phyloP scores from a whole-genome alignment of 345 rosid genomes.

The Hypericum perforatum region DNA sequence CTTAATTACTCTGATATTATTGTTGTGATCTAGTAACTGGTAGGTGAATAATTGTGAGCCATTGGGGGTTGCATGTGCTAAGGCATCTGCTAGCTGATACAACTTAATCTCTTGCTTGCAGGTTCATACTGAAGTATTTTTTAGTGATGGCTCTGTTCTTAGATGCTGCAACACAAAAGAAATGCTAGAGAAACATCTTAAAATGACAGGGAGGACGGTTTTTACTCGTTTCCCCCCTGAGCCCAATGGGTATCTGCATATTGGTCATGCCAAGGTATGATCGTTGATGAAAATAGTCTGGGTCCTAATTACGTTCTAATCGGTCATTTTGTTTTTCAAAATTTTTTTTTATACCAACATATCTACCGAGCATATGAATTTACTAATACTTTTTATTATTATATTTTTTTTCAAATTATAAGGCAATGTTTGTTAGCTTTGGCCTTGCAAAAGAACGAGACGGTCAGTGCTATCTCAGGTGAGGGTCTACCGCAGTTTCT shows the following conservation, averaged over 20 bases:
- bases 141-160: slow-evolving; percentile 62
- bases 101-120: slow-evolving; percentile 8
- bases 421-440: slow-evolving; percentile 98
- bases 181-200: slow-evolving; percentile 74
- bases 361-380: too few relatives aligned
- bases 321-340: too few relatives aligned
- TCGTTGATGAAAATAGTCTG: too few relatives aligned
- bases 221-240: slow-evolving; percentile 89
- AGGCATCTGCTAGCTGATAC: neutral
- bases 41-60: too few relatives aligned
- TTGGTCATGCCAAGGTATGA: slow-evolving; percentile 95
- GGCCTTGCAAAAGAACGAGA: slow-evolving; percentile 90
- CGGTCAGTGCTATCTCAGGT: slow-evolving; percentile 87
- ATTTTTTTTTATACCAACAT: too few relatives aligned
- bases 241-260: slow-evolving; percentile 97
- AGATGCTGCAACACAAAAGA: slow-evolving; percentile 76
- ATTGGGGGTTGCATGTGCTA: too few relatives aligned
- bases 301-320: too few relatives aligned
- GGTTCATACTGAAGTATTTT: slow-evolving; percentile 86
- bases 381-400: slow-evolving; percentile 1
- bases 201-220: slow-evolving; percentile 64
- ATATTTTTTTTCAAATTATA: slow-evolving; percentile 10
- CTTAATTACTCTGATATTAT: too few relatives aligned
- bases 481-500: slow-evolving; percentile 12
- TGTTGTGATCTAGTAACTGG: too few relatives aligned